These are phyloP conservation scores for Phytopythium mirpurense DNA, from an alignment of 352 stramenopile genomes.

Conservation along the genomic window DNA sequence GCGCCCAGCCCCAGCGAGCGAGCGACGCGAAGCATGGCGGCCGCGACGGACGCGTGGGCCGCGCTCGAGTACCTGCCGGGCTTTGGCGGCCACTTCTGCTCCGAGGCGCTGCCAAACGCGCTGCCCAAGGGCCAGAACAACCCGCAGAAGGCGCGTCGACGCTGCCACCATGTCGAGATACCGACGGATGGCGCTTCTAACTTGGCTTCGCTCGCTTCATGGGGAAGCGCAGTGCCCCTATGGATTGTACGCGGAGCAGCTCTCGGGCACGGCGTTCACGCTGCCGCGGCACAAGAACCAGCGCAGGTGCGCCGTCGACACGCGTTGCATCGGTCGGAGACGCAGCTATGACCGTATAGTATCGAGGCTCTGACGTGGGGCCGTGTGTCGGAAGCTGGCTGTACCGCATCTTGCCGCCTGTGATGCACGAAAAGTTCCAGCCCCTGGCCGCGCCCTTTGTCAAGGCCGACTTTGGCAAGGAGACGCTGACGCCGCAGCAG, in stretches of 20 bases:
- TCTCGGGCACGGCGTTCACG: conserved; percentile 97
- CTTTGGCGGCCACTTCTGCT: conserved; percentile 94
- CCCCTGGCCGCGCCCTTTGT: conserved; percentile 38
- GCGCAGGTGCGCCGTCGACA: conserved; percentile 27
- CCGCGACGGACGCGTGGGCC: conserved; percentile 26
- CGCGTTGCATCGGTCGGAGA: too few relatives aligned
- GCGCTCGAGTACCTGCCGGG: conserved; percentile 84
- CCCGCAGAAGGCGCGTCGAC: conserved; percentile 65
- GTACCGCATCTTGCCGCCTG: conserved; percentile 89
- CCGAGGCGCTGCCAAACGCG: conserved; percentile 84
- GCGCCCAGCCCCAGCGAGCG: background rate
- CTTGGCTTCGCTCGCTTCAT: background rate
- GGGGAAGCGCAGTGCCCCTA: conserved; percentile 67
- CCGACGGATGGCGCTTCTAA: background rate
- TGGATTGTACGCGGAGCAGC: conserved; percentile 92
- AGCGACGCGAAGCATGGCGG: background rate
- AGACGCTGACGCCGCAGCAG: conserved; percentile 86
- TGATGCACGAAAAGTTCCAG: conserved; percentile 76
- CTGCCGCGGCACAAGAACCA: conserved; percentile 86
- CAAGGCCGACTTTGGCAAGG: conserved; percentile 62
- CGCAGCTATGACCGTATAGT: too few relatives aligned
- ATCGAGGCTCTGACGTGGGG: too few relatives aligned
- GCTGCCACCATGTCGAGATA: too few relatives aligned
- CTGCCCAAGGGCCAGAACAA: conserved; percentile 94
- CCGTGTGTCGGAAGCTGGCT: conserved; percentile 69